phyloP scores from a whole-genome alignment of 75 land plant species.

The Sequoiadendron giganteum region DNA sequence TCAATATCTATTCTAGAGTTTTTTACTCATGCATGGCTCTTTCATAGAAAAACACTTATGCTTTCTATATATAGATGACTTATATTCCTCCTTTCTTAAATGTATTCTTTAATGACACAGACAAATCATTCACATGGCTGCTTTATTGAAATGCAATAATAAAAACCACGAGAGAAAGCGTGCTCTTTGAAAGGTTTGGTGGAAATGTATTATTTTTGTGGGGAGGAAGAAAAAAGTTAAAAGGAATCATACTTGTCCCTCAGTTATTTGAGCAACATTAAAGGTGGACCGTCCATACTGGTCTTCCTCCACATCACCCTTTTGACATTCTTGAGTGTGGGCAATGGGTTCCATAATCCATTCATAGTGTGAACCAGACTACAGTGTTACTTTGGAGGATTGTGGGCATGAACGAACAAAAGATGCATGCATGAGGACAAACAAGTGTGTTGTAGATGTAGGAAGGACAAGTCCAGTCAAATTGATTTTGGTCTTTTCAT shows the following conservation, averaged over 20 bases:
- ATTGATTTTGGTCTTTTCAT: conserved; percentile 4
- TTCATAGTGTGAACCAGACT: neutral
- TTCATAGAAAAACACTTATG: neutral
- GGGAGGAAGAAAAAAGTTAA: neutral
- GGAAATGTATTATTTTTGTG: neutral
- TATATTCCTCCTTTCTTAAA: neutral
- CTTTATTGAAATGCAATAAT: neutral
- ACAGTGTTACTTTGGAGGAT: too few species aligned
- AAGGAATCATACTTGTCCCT: neutral
- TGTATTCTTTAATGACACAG: neutral
- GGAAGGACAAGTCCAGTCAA: conserved; percentile 1
- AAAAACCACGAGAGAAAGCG: neutral
- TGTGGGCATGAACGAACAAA: neutral
- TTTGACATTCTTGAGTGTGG: neutral
- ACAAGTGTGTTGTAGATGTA: neutral
- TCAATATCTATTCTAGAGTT: neutral
- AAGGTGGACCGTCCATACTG: neutral
- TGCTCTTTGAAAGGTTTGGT: neutral
- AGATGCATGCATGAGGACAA: neutral
- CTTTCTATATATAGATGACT: neutral
- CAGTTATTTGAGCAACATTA: neutral
- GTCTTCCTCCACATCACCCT: neutral
- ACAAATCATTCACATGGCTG: neutral
- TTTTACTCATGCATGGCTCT: neutral
- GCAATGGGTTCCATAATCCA: neutral